A percentile compares a stretch with the other conserved stretches of the same genome.
phyloP scores from a whole-genome alignment of 345 rosid genomes.

The Excoecaria cochinchinensis region DNA sequence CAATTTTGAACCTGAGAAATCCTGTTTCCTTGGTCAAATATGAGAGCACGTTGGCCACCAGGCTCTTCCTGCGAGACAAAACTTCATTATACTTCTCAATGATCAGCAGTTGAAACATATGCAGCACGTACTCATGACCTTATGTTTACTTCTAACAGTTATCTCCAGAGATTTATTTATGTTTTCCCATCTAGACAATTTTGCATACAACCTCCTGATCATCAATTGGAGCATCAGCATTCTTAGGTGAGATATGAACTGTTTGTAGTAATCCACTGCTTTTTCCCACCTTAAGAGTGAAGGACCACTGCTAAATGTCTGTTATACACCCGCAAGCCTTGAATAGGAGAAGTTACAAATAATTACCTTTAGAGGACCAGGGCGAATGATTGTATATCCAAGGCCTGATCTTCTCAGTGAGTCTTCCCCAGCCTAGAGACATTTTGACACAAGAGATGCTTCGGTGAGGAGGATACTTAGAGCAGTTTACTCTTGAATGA shows the following conservation, averaged over 20 bases:
- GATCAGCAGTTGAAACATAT: neutral
- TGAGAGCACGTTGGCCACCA: constrained; percentile 93
- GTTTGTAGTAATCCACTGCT: neutral
- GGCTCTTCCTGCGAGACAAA: constrained; percentile 80
- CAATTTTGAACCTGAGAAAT: constrained; percentile 69
- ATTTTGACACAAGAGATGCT: neutral
- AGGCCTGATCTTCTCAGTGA: constrained; percentile 91
- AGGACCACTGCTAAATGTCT: neutral
- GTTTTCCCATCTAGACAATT: too few species aligned
- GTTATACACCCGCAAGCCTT: neutral
- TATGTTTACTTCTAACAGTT: neutral
- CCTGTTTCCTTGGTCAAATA: constrained; percentile 95
- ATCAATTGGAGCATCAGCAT: neutral
- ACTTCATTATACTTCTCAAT: neutral
- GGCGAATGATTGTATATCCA: constrained; percentile 91
- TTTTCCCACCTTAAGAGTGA: neutral
- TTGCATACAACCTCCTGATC: neutral
- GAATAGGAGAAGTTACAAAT: neutral
- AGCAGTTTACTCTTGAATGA: neutral
- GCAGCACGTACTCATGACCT: neutral
- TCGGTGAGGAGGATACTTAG: constrained; percentile 9
- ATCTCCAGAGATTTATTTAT: neutral
- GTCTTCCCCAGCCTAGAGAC: constrained; percentile 85
- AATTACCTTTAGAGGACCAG: constrained; percentile 82
- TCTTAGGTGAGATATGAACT: neutral